Evolutionary conservation across 805 yeast species (phyloP).

Genomic region (Kregervanrija pseudodelftensis): DNA sequence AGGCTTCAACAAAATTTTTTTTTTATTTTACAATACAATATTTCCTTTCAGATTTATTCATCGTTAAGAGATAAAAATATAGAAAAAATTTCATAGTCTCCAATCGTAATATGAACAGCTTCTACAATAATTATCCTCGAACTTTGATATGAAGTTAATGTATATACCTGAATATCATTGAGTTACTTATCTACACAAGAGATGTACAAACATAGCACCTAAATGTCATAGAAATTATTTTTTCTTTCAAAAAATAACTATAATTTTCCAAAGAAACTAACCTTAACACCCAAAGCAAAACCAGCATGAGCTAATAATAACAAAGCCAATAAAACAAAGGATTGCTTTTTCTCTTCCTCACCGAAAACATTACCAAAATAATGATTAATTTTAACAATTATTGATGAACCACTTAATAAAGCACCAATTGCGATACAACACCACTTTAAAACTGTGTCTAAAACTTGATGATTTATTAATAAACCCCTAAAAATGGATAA

Average conservation of each 20-base stretch:
- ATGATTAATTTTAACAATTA: slow-evolving; percentile 38
- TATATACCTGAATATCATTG: no score
- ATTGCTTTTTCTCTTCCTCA: slow-evolving; percentile 31
- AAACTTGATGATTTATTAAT: slow-evolving; percentile 35
- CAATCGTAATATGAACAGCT: no score
- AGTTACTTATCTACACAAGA: no score
- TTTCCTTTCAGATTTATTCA: no score
- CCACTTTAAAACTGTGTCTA: slow-evolving; percentile 55
- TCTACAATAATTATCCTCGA: no score
- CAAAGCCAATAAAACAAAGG: slow-evolving; percentile 31
- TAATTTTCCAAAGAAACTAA: slow-evolving; percentile 45
- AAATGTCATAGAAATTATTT: neutral
- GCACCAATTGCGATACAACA: slow-evolving; percentile 53
- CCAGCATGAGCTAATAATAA: slow-evolving; percentile 45
- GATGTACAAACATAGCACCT: no score
- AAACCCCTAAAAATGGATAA: slow-evolving; percentile 52
- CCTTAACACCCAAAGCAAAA: slow-evolving; percentile 58
- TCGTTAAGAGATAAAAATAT: no score
- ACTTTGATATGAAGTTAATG: no score
- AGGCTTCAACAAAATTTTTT: no score
- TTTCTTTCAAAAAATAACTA: slow-evolving; percentile 4
- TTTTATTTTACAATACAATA: no score
- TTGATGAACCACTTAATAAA: slow-evolving; percentile 51
- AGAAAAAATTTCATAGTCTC: no score
- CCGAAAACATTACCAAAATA: slow-evolving; percentile 29